These are phyloP conservation scores for Podospora appendiculata DNA, from an alignment of 495 filamentous ascomycete species.

Conservation along the genomic window DNA sequence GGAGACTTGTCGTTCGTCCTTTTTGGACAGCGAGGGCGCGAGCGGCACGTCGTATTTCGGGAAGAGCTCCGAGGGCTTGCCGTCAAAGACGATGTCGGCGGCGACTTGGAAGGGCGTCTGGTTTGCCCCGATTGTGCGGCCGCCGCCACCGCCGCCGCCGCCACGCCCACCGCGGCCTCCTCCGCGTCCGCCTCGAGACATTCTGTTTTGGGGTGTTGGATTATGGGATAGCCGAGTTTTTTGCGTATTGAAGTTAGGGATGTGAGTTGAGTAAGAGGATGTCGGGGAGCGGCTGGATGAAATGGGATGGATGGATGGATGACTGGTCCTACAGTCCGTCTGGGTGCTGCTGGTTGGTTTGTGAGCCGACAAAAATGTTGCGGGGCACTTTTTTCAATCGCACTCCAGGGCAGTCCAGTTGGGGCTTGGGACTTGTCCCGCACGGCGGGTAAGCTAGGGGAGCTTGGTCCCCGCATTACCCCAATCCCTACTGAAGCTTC, in stretches of 20 bases:
- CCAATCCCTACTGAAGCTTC: background rate
- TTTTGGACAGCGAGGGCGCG: constrained; percentile 25
- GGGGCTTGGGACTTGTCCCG: background rate
- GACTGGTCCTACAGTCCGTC: no score
- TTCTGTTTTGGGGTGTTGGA: background rate
- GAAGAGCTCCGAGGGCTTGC: constrained; percentile 34
- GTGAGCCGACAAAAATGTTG: constrained; percentile 4
- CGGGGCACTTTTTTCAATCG: constrained; percentile 4
- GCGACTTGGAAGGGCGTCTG: constrained; percentile 27
- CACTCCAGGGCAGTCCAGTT: no score
- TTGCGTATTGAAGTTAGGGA: background rate
- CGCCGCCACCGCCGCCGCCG: constrained; percentile 27
- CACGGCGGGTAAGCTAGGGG: background rate
- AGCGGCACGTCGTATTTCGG: constrained; percentile 36
- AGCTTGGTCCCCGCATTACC: background rate
- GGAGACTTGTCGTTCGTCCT: constrained; percentile 35
- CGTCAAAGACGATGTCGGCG: constrained; percentile 23
- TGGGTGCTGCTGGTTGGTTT: no score
- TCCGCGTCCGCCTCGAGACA: constrained; percentile 28
- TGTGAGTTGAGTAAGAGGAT: background rate
- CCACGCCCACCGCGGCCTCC: constrained; percentile 27
- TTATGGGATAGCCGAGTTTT: background rate
- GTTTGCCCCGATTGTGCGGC: constrained; percentile 15
- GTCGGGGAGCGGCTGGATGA: background rate
- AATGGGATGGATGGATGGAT: background rate